phyloP scores from a whole-genome alignment of 2,329 filamentous ascomycete species.

The Xylaria sp. region DNA sequence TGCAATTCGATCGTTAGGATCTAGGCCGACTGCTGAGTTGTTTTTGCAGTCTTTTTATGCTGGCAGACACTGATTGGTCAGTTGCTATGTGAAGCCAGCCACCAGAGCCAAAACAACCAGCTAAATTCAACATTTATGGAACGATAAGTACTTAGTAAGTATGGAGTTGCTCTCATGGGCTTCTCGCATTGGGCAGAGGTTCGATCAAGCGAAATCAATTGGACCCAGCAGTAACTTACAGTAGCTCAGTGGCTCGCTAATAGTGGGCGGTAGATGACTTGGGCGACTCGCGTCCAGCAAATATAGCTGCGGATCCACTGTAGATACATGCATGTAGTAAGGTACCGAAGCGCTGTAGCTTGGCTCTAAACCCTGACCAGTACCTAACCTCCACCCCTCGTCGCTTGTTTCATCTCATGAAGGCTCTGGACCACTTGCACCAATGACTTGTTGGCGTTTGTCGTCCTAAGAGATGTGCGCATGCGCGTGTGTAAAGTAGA shows the following conservation, averaged over 20 bases:
- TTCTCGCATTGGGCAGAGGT: constrained; percentile 30
- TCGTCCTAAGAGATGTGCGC: constrained; percentile 41
- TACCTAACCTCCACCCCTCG: constrained; percentile 30
- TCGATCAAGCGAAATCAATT: constrained; percentile 13
- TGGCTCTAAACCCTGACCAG: constrained; percentile 35
- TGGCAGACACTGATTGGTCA: constrained; percentile 39
- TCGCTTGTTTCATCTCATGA: constrained; percentile 49
- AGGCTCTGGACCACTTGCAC: constrained; percentile 42
- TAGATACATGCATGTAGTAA: neutral
- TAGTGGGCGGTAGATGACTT: constrained; percentile 29
- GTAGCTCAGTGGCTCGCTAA: constrained; percentile 18
- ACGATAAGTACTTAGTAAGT: neutral
- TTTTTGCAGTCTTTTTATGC: constrained; percentile 33
- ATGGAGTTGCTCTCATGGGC: constrained; percentile 25
- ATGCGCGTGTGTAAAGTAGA: constrained; percentile 42
- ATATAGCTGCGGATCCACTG: constrained; percentile 11
- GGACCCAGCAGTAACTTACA: constrained; percentile 2
- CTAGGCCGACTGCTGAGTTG: constrained; percentile 32
- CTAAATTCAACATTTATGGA: constrained; percentile 17
- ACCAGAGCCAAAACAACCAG: constrained; percentile 21
- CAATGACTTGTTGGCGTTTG: constrained; percentile 45
- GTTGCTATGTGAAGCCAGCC: constrained; percentile 29
- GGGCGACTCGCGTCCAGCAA: constrained; percentile 33
- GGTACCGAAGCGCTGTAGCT: constrained; percentile 31
- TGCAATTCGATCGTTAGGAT: constrained; percentile 22